Percentiles rank a stretch among this genome's conserved stretches.
Evolutionary conservation across 768 basidiomycete genomes (phyloP).

Genomic region (Thelephora aurantiotincta): DNA sequence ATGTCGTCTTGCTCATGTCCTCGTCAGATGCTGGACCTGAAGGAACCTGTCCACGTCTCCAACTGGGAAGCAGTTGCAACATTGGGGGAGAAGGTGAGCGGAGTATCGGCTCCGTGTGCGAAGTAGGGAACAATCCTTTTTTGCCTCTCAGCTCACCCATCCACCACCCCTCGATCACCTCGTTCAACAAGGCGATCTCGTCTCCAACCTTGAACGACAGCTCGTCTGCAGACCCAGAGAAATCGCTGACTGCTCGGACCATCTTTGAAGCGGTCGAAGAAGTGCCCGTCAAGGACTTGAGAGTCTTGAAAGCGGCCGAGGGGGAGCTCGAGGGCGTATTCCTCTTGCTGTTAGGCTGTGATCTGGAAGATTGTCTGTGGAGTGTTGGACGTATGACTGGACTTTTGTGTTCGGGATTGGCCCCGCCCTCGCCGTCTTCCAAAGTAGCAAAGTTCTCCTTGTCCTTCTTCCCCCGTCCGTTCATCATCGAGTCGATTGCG

Average conservation of each 20-base stretch:
- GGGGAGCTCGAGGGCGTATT: slow-evolving; percentile 11
- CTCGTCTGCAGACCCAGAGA: slow-evolving; percentile 63
- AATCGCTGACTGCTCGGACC: slow-evolving; percentile 65
- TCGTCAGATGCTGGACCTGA: slow-evolving; percentile 1
- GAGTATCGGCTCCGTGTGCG: slow-evolving; percentile 44
- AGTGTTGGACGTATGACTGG: slow-evolving; percentile 5
- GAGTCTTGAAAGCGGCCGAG: slow-evolving; percentile 22
- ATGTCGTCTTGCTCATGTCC: slow-evolving; percentile 1
- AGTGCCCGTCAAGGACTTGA: slow-evolving; percentile 30
- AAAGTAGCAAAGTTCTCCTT: slow-evolving; percentile 44
- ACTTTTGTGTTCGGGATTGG: not conserved
- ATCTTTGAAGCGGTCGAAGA: slow-evolving; percentile 14
- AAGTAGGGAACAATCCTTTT: slow-evolving; percentile 71
- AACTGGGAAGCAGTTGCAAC: slow-evolving; percentile 11
- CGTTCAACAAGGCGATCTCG: slow-evolving; percentile 61
- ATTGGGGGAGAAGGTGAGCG: slow-evolving; percentile 15
- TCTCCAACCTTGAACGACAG: slow-evolving; percentile 62
- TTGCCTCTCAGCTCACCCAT: slow-evolving; percentile 62
- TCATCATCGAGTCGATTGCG: slow-evolving; percentile 47
- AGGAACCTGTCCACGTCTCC: not conserved
- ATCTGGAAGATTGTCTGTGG: slow-evolving; percentile 4
- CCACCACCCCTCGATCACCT: slow-evolving; percentile 88
- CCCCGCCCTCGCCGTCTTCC: slow-evolving; percentile 29
- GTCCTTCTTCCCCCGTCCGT: slow-evolving; percentile 41
- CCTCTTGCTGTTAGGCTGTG: slow-evolving; percentile 8